A percentile compares a stretch with the other conserved stretches of the same genome.
phyloP scores from a whole-genome alignment of 2,329 filamentous ascomycete genomes.

The Aureobasidium sp. region DNA sequence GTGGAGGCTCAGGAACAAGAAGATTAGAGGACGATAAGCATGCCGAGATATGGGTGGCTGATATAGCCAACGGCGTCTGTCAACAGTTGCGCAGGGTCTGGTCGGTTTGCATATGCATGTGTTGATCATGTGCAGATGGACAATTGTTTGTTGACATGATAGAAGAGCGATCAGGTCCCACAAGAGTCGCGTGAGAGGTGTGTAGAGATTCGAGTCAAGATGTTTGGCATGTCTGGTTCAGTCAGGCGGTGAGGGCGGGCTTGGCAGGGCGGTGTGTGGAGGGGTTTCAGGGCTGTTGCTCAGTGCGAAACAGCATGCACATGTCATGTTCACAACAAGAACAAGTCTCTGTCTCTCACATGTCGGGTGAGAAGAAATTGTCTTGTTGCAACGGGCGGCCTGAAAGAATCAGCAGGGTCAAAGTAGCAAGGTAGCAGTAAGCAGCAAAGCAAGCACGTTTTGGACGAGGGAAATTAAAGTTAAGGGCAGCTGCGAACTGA shows the following conservation, averaged over 20 bases:
- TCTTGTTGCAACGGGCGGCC: slow-evolving; percentile 1
- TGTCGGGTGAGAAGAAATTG: not conserved
- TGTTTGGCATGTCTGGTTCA: not conserved
- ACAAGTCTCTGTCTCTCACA: not conserved
- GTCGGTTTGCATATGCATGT: not conserved
- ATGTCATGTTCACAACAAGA: not conserved
- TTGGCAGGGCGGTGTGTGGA: slow-evolving; percentile 8
- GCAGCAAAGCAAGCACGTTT: not conserved
- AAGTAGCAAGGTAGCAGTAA: not conserved
- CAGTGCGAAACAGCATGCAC: not conserved
- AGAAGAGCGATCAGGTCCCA: not conserved
- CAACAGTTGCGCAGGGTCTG: not conserved
- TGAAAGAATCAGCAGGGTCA: not conserved
- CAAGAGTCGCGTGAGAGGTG: not conserved
- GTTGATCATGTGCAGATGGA: not conserved
- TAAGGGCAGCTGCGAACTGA: not conserved
- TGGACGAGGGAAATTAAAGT: slow-evolving; percentile 3
- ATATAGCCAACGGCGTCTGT: not conserved
- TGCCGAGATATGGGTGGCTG: not conserved
- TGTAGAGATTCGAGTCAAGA: not conserved
- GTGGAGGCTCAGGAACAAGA: not conserved
- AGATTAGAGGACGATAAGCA: not conserved
- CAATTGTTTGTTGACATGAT: not conserved
- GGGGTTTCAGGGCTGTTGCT: not conserved
- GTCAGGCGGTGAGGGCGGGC: not conserved